Evolutionary conservation across 2,329 filamentous ascomycete species (phyloP).

Genomic region (Pyricularia grisea): DNA sequence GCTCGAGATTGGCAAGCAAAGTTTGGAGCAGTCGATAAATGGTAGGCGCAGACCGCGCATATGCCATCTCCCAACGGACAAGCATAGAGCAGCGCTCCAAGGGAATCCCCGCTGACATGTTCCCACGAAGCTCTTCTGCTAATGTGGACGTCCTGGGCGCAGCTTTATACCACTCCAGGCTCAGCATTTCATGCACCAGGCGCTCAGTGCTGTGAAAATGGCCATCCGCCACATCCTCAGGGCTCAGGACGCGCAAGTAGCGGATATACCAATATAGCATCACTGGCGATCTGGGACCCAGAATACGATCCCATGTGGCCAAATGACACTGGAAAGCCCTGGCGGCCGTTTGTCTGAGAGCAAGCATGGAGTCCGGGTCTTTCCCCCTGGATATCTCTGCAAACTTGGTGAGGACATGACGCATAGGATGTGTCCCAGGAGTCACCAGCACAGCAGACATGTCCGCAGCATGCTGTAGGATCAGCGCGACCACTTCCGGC

Average conservation of each 20-base stretch:
- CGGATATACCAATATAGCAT: not conserved
- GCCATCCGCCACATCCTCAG: not conserved
- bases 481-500: slow-evolving; percentile 1
- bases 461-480: slow-evolving; percentile 3
- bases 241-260: not conserved
- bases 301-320: slow-evolving; percentile 1
- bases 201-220: not conserved
- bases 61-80: not conserved
- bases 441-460: not conserved
- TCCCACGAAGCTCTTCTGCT: not conserved
- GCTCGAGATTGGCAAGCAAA: not conserved
- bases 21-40: not conserved
- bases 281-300: not conserved
- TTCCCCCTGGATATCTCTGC: not conserved
- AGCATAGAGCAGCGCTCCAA: not conserved
- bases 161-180: not conserved
- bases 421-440: not conserved
- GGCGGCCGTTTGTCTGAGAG: not conserved
- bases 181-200: not conserved
- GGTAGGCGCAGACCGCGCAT: not conserved
- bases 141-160: not conserved
- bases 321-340: slow-evolving; percentile 1
- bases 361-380: not conserved
- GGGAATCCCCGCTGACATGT: not conserved
- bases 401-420: slow-evolving; percentile 1